Evolutionary conservation across 225 moss, liverwort and hornwort genomes (phyloP), one percentile per base, ranked within the genome.

Genomic region (Antitrichia curtipendula): DNA sequence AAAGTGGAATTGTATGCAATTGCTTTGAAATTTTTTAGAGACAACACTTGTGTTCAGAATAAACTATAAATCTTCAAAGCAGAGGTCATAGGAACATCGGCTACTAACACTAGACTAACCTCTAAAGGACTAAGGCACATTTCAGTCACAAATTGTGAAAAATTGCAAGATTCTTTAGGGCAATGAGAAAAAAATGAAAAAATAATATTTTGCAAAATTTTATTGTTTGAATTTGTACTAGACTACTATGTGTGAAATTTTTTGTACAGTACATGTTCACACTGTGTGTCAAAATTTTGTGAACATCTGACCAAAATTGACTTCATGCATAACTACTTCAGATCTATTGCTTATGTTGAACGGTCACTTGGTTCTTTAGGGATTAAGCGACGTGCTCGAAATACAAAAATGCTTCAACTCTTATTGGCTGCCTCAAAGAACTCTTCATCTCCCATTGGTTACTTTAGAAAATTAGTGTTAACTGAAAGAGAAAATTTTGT

Each of bases 261-360:
- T 0, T 17, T 29, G n/a, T n/a, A n/a, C n/a, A 3, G 10, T 10
- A 36, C 36, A 65, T 20, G 2, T 36, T 36, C 6, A 20, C 20
- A 71, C 16, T 27, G 16, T 71, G 27, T 41, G 8, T 15, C 8
- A 70, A 24, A 43, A 43, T 9, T 65, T 70, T 71, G 9, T 6
- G 0, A 71, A 27, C 43, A 71, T 27, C 0, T 2, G 3, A 16
- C 28, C 28, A 27, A 71, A 41, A 71, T 71, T 9, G 16, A 28
- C 27, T 71, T 71, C 1, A 5, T 43, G 0, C 0, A 1, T 16
- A 43, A 28, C 71, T 41, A 45, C 2, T 0, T 0, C 1, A 8
- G 2, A 28, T 45, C 3, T 45, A 10, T 45, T 45, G 6, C 2
- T 0, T 64, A 9, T 64, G 5, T 63, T 63, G 18, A 63, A 71